Base-by-base conservation (phyloP, 2,329 filamentous ascomycete species). In the Torrubiellomyces zombiae region DNA sequence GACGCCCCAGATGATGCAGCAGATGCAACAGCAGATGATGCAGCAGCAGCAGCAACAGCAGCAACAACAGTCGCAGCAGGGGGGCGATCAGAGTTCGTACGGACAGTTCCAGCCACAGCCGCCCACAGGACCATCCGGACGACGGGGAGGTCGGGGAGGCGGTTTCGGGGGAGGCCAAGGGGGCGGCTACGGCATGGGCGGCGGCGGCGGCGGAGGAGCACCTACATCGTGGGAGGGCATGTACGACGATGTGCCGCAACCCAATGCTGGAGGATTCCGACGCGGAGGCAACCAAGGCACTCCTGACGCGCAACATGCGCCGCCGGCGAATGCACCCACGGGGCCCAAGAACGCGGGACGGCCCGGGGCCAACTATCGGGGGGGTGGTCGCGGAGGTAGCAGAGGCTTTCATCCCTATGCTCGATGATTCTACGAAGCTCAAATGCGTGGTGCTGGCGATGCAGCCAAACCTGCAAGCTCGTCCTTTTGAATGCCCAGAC, bases 201-300 rank as follows among this genome's bases (percentile, higher is more conserved):
- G 39, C 18, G 44, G 40, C 6, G 61, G 48, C 41, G 64, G 55
- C 18, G 57, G 58, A 28, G 71, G 69, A 21, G 72, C 71, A 10
- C 76, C 77, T n/a, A 81, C 79, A 14, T 85, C 76, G 20, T 94
- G 85, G 83, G 86, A 95, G 49, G 86, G 86, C 42, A 93, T 93
- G 83, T 95, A 94, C 49, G 86, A 95, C 46, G 86, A 94, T 47
- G 80, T 85, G 2, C 85, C 83, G 10, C 81, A 86, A 45, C 81
- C 81, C 5, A 74, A 75, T 38, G 66, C 74, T 28, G 37, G 40
- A 12, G 56, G 60, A 35, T 58, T 55, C 30, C 38, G 43, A 16
- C 51, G 51, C 14, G 38, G 53, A 44, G 52, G 51, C 37, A 50
- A 51, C 40, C 51, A 50, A 29, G 54, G 48, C 18, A 51, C 48